Evolutionary conservation across 805 yeast genomes (phyloP).

Genomic region (Kuraishia capsulata): DNA sequence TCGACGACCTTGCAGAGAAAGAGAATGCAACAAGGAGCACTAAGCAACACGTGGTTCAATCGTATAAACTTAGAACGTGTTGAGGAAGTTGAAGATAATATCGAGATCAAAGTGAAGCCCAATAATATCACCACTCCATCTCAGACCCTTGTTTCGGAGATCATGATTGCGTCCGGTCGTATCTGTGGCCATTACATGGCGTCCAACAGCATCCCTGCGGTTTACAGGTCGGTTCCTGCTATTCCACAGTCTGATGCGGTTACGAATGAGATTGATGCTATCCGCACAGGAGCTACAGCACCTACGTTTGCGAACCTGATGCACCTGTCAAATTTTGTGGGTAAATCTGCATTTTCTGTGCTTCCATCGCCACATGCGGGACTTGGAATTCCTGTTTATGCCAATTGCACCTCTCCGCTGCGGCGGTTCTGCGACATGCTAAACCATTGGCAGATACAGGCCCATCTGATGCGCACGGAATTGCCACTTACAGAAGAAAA

Average conservation of each 20-base stretch:
- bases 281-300: constrained; percentile 10
- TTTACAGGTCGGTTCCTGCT: constrained; percentile 28
- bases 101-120: constrained; percentile 15
- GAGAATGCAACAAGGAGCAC: constrained; percentile 30
- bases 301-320: constrained; percentile 31
- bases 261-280: constrained; percentile 9
- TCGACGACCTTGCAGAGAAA: constrained; percentile 16
- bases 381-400: constrained; percentile 53
- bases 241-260: constrained; percentile 16
- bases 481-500: constrained; percentile 22
- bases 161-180: constrained; percentile 77
- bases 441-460: constrained; percentile 69
- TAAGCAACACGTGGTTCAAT: constrained; percentile 8
- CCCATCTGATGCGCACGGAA: constrained; percentile 20
- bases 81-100: constrained; percentile 12
- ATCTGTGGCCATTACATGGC: constrained; percentile 41
- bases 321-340: constrained; percentile 34
- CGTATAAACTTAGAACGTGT: constrained; percentile 5
- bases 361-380: constrained; percentile 44
- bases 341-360: constrained; percentile 42
- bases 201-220: constrained; percentile 37
- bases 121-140: constrained; percentile 28
- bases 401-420: constrained; percentile 83
- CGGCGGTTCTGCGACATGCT: constrained; percentile 75
- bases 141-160: constrained; percentile 63